Evolutionary conservation across 1,284 basidiomycete species (phyloP), one percentile per base, ranked within the genome.

Genomic region (Boletus sp.): DNA sequence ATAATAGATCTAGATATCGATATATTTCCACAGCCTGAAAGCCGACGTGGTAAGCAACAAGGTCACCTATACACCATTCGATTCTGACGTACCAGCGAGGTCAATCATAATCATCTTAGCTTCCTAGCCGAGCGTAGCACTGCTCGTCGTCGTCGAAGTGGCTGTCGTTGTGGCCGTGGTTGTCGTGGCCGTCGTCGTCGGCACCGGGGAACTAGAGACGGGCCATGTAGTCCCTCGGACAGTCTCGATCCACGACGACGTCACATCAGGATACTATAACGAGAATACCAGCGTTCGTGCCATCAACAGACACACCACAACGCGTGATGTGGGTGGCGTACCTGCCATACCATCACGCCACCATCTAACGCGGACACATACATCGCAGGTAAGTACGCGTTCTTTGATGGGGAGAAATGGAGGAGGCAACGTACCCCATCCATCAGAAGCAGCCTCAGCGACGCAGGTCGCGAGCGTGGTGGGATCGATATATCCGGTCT

Each of bases 381-480:
- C 8, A 47, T 25, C 25, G 14, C 14, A n/a, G 10, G 23, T 63
- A 30, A 68, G 61, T 23, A 37, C 17, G 44, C 14, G 25, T 14
- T 16, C 16, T n/a, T n/a, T n/a, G 49, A 33, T 3, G 16, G 43
- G 9, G 13, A 38, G 28, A 52, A 25, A 25, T 1, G n/a, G 33
- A 23, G 28, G 52, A 14, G 19, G 52, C 1, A 8, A 74, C 82
- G 72, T 59, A 85, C 81, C 74, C 87, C 87, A 89, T 35, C 85
- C 86, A 56, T 78, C 64, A 7, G 64, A 69, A 68, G 83, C 81
- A 2, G 86, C 88, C 63, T 83, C 73, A 14, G 76, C 65, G 35
- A 90, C 72, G 66, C 87, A 90, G 2, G 70, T 68, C 2, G 86
- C 83, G 33, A 89, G 77, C 2, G 81, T 83, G 2, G 76, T 67